Percentiles rank a stretch among this genome's conserved stretches.
These are phyloP conservation scores for Penicillium parvum DNA, from an alignment of 495 filamentous ascomycete species.

Conservation along the genomic window DNA sequence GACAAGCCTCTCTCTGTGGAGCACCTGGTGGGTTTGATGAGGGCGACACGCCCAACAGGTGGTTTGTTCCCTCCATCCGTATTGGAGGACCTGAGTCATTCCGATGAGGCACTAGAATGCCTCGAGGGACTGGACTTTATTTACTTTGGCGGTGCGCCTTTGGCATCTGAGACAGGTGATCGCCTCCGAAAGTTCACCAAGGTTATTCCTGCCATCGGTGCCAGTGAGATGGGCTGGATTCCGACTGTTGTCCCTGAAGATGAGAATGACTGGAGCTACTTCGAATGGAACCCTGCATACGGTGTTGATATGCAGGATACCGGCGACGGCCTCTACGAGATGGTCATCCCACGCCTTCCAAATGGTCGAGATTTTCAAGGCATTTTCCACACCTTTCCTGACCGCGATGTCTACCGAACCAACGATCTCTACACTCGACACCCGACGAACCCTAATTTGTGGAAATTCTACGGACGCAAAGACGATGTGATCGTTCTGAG, in stretches of 20 bases:
- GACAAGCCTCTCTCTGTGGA: constrained; percentile 26
- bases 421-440: constrained; percentile 52
- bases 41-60: constrained; percentile 10
- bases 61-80: constrained; percentile 22
- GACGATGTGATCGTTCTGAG: constrained; percentile 42
- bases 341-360: constrained; percentile 19
- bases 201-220: constrained; percentile 13
- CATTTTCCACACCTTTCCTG: constrained; percentile 54
- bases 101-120: constrained; percentile 11
- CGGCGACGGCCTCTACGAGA: constrained; percentile 44
- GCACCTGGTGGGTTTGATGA: constrained; percentile 16
- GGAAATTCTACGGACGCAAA: constrained; percentile 29
- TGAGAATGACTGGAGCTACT: constrained; percentile 44
- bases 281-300: constrained; percentile 44
- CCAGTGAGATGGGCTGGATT: constrained; percentile 18
- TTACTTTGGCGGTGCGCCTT: constrained; percentile 22
- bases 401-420: constrained; percentile 48
- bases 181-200: constrained; percentile 12
- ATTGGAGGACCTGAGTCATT: constrained; percentile 27
- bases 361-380: constrained; percentile 31
- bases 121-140: constrained; percentile 12
- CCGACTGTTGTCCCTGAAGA: constrained; percentile 31
- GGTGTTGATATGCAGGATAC: constrained; percentile 40
- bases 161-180: constrained; percentile 13
- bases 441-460: constrained; percentile 24